Evolutionary conservation across 352 stramenopile genomes (phyloP).

Genomic region (Phytophthora uliginosa): DNA sequence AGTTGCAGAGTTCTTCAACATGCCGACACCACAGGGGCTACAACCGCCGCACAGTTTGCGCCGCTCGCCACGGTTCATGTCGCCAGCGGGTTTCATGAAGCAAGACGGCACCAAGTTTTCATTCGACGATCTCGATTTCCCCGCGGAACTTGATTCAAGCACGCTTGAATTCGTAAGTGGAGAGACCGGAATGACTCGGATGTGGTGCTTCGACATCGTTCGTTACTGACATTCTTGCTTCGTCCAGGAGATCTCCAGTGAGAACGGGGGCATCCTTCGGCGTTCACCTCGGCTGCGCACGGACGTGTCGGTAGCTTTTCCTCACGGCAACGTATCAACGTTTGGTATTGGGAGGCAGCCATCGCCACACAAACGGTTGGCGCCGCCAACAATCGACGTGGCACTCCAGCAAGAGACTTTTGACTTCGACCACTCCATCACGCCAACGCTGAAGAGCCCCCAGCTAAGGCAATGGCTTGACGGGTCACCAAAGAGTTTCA

Average conservation of each 20-base stretch:
- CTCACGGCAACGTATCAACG: slow-evolving; percentile 56
- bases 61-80: slow-evolving; percentile 81
- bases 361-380: slow-evolving; percentile 81
- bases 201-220: not conserved
- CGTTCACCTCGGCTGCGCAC: slow-evolving; percentile 84
- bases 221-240: slow-evolving; percentile 17
- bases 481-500: slow-evolving; percentile 83
- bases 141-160: slow-evolving; percentile 75
- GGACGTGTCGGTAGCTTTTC: slow-evolving; percentile 88
- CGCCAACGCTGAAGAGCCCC: slow-evolving; percentile 88
- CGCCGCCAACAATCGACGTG: slow-evolving; percentile 82
- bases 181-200: not conserved
- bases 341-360: slow-evolving; percentile 59
- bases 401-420: slow-evolving; percentile 86
- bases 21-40: slow-evolving; percentile 69
- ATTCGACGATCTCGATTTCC: slow-evolving; percentile 87
- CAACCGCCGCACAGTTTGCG: slow-evolving; percentile 78
- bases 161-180: slow-evolving; percentile 81
- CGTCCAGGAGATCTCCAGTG: slow-evolving; percentile 72
- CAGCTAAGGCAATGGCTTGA: slow-evolving; percentile 89
- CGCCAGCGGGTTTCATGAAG: slow-evolving; percentile 74
- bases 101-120: slow-evolving; percentile 85
- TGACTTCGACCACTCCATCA: slow-evolving; percentile 89
- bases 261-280: slow-evolving; percentile 68
- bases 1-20: slow-evolving; percentile 87